Evolutionary conservation across 345 rosid species (phyloP).

Genomic region (Pelargonium nanum): DNA sequence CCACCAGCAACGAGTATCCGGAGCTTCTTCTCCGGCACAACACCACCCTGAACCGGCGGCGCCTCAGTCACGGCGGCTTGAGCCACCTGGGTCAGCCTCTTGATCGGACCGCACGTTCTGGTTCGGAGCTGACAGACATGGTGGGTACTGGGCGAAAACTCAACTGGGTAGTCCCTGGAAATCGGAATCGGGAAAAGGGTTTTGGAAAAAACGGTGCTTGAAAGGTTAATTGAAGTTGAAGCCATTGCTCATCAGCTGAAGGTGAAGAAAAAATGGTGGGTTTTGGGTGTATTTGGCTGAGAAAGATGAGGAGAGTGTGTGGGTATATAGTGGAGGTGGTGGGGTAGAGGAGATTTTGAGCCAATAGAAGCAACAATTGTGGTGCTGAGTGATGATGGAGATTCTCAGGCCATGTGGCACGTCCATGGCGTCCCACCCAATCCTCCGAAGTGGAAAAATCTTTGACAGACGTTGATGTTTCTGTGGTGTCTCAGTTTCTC

Average conservation of each 20-base stretch:
- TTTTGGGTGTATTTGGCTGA: background rate
- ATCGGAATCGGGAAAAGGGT: slow-evolving; percentile 34
- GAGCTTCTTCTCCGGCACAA: slow-evolving; percentile 30
- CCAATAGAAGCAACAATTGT: slow-evolving; percentile 8
- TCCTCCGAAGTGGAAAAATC: slow-evolving; percentile 17
- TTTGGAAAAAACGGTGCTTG: slow-evolving; percentile 29
- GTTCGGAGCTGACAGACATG: slow-evolving; percentile 19
- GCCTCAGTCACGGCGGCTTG: slow-evolving; percentile 35
- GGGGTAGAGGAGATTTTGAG: slow-evolving; percentile 1
- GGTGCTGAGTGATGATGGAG: background rate
- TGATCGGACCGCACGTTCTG: slow-evolving; percentile 12
- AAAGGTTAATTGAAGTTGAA: slow-evolving; percentile 43
- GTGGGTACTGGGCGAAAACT: slow-evolving; percentile 27
- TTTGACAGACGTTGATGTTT: background rate
- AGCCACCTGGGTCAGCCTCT: slow-evolving; percentile 24
- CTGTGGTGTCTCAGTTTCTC: too few species aligned
- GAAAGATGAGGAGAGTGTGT: too few species aligned
- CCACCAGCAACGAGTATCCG: slow-evolving; percentile 80
- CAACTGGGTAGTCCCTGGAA: slow-evolving; percentile 22
- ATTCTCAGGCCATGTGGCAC: background rate
- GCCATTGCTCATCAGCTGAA: slow-evolving; percentile 28
- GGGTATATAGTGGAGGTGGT: background rate
- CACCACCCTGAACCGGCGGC: slow-evolving; percentile 1
- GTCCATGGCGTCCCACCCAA: slow-evolving; percentile 10
- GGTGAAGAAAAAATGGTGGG: background rate